Evolutionary conservation across 2,329 filamentous ascomycete genomes (phyloP).

Genomic region (Ceratocystis harringtonii): DNA sequence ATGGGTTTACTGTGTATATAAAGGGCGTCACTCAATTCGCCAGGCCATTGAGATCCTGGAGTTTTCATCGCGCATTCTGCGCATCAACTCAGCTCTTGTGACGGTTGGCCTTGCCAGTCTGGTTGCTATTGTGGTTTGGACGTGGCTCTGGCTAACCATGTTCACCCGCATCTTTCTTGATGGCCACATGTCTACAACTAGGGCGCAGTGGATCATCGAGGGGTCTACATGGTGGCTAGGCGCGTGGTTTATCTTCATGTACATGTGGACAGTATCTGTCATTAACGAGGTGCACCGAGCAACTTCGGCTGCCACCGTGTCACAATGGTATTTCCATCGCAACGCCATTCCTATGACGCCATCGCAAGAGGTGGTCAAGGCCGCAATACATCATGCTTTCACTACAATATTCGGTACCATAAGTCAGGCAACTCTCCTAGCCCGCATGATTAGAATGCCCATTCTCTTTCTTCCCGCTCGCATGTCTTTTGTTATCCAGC

Average conservation of each 20-base stretch:
- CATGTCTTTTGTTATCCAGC: slow-evolving; percentile 46
- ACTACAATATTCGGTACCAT: slow-evolving; percentile 87
- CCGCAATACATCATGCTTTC: slow-evolving; percentile 64
- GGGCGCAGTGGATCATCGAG: slow-evolving; percentile 62
- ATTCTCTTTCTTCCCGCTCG: slow-evolving; percentile 69
- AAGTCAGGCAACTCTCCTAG: slow-evolving; percentile 70
- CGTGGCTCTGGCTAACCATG: slow-evolving; percentile 93
- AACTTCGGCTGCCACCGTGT: slow-evolving; percentile 86
- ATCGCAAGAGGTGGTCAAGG: slow-evolving; percentile 65
- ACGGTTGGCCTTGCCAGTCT: slow-evolving; percentile 70
- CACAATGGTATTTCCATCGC: slow-evolving; percentile 98
- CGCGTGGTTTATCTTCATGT: slow-evolving; percentile 82
- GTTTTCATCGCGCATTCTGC: slow-evolving; percentile 76
- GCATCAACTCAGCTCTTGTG: slow-evolving; percentile 69
- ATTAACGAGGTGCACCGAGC: slow-evolving; percentile 79
- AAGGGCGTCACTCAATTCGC: slow-evolving; percentile 63
- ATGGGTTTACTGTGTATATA: slow-evolving; percentile 74
- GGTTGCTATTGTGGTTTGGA: slow-evolving; percentile 65
- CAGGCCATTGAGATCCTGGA: slow-evolving; percentile 81
- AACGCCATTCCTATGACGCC: slow-evolving; percentile 63
- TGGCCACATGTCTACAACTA: slow-evolving; percentile 57
- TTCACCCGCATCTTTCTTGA: slow-evolving; percentile 90
- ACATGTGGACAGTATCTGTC: slow-evolving; percentile 84
- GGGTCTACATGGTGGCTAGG: slow-evolving; percentile 89
- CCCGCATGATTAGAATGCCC: slow-evolving; percentile 68